phyloP scores from a whole-genome alignment of 2,329 filamentous ascomycete genomes.

The Chaetothyriales sp. region DNA sequence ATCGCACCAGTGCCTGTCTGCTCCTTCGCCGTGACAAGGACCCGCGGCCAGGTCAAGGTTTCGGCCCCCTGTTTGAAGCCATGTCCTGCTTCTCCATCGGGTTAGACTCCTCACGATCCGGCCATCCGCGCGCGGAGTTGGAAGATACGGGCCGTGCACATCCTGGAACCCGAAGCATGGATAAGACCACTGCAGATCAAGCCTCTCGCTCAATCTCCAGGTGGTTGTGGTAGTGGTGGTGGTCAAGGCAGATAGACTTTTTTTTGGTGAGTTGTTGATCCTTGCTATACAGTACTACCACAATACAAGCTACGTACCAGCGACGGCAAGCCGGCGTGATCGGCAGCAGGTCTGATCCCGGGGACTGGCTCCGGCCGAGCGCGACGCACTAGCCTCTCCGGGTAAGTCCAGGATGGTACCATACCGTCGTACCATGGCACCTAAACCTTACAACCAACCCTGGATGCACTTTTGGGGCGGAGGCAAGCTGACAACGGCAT shows the following conservation, averaged over 20 bases:
- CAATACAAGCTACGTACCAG: background rate
- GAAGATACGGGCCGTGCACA: background rate
- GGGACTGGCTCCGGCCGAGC: background rate
- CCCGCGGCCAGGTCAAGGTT: background rate
- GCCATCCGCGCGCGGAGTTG: slow-evolving; percentile 6
- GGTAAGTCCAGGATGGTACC: background rate
- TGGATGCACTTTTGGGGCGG: background rate
- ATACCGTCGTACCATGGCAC: background rate
- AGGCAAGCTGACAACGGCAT: background rate
- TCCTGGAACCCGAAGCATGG: slow-evolving; percentile 1
- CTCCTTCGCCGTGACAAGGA: background rate
- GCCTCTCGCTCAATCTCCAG: background rate
- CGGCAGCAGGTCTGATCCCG: background rate
- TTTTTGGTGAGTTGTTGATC: background rate
- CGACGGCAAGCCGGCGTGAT: background rate
- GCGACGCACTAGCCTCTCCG: background rate
- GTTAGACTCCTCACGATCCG: slow-evolving; percentile 9
- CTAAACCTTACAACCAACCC: background rate
- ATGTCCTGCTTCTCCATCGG: slow-evolving; percentile 4
- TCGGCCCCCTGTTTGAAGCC: background rate
- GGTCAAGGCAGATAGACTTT: background rate
- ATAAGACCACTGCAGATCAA: background rate
- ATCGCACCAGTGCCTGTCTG: background rate
- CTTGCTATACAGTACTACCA: background rate
- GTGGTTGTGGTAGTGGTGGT: background rate